Evolutionary conservation across 1,139 yeast genomes (phyloP), one percentile per base, ranked within the genome.

Genomic region (Debaryomycetaceae sp.): DNA sequence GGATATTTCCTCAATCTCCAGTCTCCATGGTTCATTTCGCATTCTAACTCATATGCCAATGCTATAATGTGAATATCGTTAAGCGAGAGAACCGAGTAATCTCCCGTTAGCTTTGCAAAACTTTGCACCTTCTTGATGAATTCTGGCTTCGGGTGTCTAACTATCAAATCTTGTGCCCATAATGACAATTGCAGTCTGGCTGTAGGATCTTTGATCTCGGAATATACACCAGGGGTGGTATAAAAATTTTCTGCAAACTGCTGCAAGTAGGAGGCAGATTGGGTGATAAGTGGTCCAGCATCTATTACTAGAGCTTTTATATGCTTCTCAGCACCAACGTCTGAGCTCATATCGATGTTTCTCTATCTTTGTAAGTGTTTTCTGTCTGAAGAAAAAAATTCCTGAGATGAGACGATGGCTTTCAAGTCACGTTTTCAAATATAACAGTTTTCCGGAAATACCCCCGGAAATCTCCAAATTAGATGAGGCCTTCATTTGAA

Each of bases 21-120:
- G 41, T 78, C 81, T 13, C 94, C 94, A 24, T 74, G 68, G 51
- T 83, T 83, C 41, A 73, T 55, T 56, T 87, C 92, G 35, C 73
- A 71, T 49, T 91, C 96, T 38, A 94, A 63, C 58, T 92, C 97
- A 58, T 89, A 88, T 2, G 96, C 82, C 51, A 92, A 71, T 0
- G 99, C 98, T 45, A 94, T 75, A 41, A 94, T 83, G 55, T 89
- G 96, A 35, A 94, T 70, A 83, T 92, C 99, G 48, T 95, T 91
- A 11, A 82, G 78, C 47, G 96, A 87, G 45, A 94, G 73, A 4
- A 92, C 98, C 3, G 87, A 70, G 50, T 73, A 85, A 66, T 94
- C 99, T 56, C 99, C 98, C 1, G 98, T 91, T 41, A 84, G 67
- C 55, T 79, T 84, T 16, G 98, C 84, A 68, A 92, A 91, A 6